These are phyloP conservation scores for Cryptococcus jaspeensis DNA, from an alignment of 1,284 basidiomycete species.

Conservation along the genomic window DNA sequence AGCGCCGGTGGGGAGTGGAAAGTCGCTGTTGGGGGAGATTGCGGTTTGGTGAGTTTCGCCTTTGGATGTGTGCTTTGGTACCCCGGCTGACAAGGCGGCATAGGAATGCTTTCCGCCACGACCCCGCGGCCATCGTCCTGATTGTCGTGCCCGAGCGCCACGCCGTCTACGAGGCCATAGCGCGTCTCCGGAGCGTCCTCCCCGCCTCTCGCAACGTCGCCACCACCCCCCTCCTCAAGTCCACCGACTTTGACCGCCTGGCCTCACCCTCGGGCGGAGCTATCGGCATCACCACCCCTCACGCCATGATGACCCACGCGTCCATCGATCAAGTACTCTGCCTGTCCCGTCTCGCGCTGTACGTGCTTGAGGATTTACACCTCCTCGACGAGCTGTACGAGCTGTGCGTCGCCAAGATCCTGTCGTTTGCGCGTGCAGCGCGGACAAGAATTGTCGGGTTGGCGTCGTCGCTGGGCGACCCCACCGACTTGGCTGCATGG, in stretches of 20 bases:
- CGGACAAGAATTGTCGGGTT: constrained; percentile 76
- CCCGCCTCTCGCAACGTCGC: constrained; percentile 29
- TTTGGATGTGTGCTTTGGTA: neutral
- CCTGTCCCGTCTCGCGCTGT: constrained; percentile 59
- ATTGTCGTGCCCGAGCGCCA: constrained; percentile 46
- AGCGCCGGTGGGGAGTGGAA: constrained; percentile 78
- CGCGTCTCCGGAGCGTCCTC: constrained; percentile 39
- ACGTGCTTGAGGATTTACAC: constrained; percentile 84
- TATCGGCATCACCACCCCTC: constrained; percentile 50
- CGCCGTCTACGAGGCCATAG: constrained; percentile 42
- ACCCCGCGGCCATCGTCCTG: constrained; percentile 37
- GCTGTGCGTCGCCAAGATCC: constrained; percentile 67
- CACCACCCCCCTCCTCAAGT: constrained; percentile 24
- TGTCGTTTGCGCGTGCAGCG: constrained; percentile 60
- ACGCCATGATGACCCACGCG: constrained; percentile 36
- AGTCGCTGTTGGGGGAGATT: constrained; percentile 70
- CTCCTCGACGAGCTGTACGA: constrained; percentile 81
- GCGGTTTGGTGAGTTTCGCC: constrained; percentile 63
- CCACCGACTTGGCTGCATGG: constrained; percentile 79
- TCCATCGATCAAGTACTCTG: constrained; percentile 23
- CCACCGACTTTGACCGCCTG: constrained; percentile 31
- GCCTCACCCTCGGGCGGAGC: constrained; percentile 12
- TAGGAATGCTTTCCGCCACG: constrained; percentile 48
- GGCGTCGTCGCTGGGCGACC: constrained; percentile 75
- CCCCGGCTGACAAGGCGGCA: neutral